phyloP scores from a whole-genome alignment of 2,329 filamentous ascomycete species.

The Neofusicoccum laricinum region DNA sequence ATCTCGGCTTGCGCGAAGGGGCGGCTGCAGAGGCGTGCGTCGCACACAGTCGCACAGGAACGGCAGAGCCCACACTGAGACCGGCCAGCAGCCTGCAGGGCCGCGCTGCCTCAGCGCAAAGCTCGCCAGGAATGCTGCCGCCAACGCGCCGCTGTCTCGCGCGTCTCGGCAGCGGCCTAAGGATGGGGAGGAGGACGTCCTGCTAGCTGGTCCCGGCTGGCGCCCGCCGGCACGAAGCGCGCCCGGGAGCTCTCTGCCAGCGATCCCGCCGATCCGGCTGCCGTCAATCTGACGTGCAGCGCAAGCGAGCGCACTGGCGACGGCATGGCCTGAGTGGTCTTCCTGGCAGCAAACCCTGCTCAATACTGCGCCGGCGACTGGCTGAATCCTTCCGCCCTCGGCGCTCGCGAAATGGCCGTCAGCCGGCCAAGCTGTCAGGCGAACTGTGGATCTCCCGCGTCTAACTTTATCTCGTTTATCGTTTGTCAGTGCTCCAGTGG shows the following conservation, averaged over 20 bases:
- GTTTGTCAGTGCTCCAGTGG: not conserved
- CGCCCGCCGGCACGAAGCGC: not conserved
- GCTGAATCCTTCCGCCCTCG: not conserved
- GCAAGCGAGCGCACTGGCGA: slow-evolving; percentile 10
- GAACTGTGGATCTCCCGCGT: slow-evolving; percentile 5
- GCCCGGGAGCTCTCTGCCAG: not conserved
- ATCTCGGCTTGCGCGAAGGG: slow-evolving; percentile 12
- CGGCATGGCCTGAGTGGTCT: not conserved
- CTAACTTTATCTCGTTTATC: not conserved
- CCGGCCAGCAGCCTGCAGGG: not conserved
- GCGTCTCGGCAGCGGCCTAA: not conserved
- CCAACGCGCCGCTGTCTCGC: not conserved
- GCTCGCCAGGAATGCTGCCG: not conserved
- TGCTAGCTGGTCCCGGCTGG: not conserved
- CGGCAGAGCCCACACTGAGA: not conserved
- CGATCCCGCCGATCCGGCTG: slow-evolving; percentile 11
- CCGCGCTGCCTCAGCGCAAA: not conserved
- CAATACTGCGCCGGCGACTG: not conserved
- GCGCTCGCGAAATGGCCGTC: not conserved
- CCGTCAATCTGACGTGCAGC: slow-evolving; percentile 13
- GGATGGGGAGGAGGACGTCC: not conserved
- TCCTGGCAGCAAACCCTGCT: not conserved
- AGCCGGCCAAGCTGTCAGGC: slow-evolving; percentile 1
- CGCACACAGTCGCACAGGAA: slow-evolving; percentile 3
- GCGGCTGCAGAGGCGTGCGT: not conserved